A percentile compares a stretch with the other conserved stretches of the same genome.
These are phyloP conservation scores for Colletotrichum gloeosporioides DNA, from an alignment of 2,329 filamentous ascomycete species.

Conservation along the genomic window DNA sequence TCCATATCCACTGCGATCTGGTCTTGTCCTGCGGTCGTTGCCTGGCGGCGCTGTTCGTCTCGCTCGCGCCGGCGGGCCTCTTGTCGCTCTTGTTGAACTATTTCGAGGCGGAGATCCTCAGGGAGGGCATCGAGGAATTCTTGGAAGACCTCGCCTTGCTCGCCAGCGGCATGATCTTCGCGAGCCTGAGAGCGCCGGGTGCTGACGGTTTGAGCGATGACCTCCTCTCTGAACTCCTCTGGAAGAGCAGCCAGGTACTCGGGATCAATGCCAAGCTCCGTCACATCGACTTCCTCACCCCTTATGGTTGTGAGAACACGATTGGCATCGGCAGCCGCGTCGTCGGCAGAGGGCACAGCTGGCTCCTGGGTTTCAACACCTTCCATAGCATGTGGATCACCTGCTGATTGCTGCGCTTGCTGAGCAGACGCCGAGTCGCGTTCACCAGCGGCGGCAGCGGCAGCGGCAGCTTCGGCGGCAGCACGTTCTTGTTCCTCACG, in stretches of 20 bases:
- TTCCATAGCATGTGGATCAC: conserved; percentile 71
- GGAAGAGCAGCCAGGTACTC: conserved; percentile 97
- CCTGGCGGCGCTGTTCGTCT: conserved; percentile 77
- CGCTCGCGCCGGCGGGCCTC: conserved; percentile 89
- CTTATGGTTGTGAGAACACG: conserved; percentile 84
- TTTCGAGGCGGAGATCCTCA: conserved; percentile 86
- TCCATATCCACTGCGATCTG: conserved; percentile 77
- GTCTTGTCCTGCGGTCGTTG: conserved; percentile 59
- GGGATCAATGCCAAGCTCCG: conserved; percentile 89
- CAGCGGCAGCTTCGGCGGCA: conserved; percentile 61
- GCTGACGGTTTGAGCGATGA: conserved; percentile 89
- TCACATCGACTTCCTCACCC: conserved; percentile 90
- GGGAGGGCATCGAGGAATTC: conserved; percentile 95
- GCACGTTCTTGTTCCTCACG: conserved; percentile 66
- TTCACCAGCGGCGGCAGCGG: conserved; percentile 42
- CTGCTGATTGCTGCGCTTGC: conserved; percentile 26
- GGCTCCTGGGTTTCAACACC: conserved; percentile 67
- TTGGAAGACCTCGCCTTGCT: conserved; percentile 84
- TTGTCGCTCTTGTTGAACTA: conserved; percentile 87
- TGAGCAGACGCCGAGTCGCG: conserved; percentile 32
- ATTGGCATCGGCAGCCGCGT: conserved; percentile 33
- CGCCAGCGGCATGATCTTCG: conserved; percentile 70
- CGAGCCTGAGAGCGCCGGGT: conserved; percentile 80
- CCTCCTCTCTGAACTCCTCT: conserved; percentile 94
- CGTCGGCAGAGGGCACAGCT: conserved; percentile 33